Base-by-base conservation (phyloP, 2,329 filamentous ascomycete species). In the Colletotrichum orchidophilum region DNA sequence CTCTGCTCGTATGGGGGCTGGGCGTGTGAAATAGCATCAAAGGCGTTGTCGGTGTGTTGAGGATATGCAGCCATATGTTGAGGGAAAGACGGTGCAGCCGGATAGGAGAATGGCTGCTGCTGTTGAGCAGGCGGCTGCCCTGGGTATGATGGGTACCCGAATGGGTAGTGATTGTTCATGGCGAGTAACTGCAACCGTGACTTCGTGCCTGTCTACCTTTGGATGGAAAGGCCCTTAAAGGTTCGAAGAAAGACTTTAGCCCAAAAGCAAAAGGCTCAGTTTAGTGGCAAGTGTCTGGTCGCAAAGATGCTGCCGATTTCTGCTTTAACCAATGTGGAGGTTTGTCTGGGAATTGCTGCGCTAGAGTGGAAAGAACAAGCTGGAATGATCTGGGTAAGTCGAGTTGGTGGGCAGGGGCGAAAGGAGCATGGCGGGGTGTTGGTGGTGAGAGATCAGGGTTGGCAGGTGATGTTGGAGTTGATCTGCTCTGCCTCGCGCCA, bases 81-180 rank as follows among this genome's bases (percentile, higher is more conserved):
- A 13, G 63, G 49, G 35, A 63, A 72, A 18, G 42, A 46, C 46
- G 73, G 62, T 26, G 63, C 55, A 42, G 62, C 21, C 55, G 61
- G 69, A 21, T 65, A 74, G 11, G 58, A 58, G 58, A 70, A 71
- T n/a, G 55, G 66, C 26, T 72, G 63, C 50, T 63, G 60, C 21
- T 52, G 59, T 24, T 46, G 39, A 42, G 42, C 55, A 29, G 70
- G 46, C n/a, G 67, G 66, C 33, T 78, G 78, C 46, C 75, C 76
- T 31, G 71, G 76, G 58, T 77, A 77, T n/a, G 78, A 79, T 68
- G 78, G 76, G 67, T 83, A 80, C 58, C 78, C 76, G 61, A 81
- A 81, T 18, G 80, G 79, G 70, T 81, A 81, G 58, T 83, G 80
- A 49, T 83, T 79, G 82, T 85, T 86, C 46, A 69, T 75, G 58